phyloP scores from a whole-genome alignment of 495 filamentous ascomycete species.

The Xylaria nigripes region DNA sequence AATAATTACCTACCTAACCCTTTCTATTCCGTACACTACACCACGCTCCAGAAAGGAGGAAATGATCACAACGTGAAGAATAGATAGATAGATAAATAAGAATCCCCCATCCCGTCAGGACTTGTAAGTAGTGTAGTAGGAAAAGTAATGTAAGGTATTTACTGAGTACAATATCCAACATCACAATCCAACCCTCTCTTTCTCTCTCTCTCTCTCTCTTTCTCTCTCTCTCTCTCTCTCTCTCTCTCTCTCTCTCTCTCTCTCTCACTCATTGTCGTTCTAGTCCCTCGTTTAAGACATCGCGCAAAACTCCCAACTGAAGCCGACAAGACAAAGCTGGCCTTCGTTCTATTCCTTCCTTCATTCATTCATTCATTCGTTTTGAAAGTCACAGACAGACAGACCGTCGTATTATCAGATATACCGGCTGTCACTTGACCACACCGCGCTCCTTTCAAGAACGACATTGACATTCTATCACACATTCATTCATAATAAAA shows the following conservation, averaged over 20 bases:
- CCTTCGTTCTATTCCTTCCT: constrained; percentile 10
- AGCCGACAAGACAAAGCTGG: neutral
- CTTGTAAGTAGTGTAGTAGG: no score
- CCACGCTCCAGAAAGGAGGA: no score
- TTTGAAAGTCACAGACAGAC: neutral
- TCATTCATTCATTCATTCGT: no score
- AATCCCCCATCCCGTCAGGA: no score
- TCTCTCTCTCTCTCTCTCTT: neutral
- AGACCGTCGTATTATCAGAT: neutral
- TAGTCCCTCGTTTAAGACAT: neutral
- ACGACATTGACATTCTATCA: neutral
- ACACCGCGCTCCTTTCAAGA: neutral
- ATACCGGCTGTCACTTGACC: neutral
- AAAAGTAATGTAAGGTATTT: no score
- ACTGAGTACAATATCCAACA: neutral
- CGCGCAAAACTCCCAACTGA: neutral
- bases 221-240: neutral
- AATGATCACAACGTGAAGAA: no score
- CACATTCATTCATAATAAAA: neutral
- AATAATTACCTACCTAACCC: constrained; percentile 16
- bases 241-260: neutral
- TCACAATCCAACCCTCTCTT: neutral
- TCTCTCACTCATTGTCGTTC: constrained; percentile 2
- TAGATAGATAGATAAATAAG: no score
- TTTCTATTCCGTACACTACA: neutral